Percentiles rank a stretch among this genome's conserved stretches.
phyloP scores from a whole-genome alignment of 2,329 filamentous ascomycete genomes.

The Hypoxylon sp. region DNA sequence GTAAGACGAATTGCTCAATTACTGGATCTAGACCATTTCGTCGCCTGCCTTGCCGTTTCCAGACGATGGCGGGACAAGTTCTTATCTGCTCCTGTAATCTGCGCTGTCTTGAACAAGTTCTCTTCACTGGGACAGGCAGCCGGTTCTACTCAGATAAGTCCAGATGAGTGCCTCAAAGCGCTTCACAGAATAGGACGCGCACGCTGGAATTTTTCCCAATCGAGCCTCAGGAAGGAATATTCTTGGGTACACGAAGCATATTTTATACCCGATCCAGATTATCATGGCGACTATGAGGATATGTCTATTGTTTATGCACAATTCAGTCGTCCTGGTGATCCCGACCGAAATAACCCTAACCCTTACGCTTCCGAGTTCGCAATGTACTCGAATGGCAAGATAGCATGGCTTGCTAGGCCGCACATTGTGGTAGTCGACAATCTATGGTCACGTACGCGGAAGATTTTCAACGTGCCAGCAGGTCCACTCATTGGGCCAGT shows the following conservation, averaged over 20 bases:
- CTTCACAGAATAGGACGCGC: slow-evolving; percentile 33
- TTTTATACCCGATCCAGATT: slow-evolving; percentile 36
- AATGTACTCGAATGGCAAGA: slow-evolving; percentile 45
- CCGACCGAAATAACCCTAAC: not conserved
- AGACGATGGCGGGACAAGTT: slow-evolving; percentile 48
- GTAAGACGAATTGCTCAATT: slow-evolving; percentile 37
- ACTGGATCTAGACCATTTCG: slow-evolving; percentile 39
- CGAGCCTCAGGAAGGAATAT: slow-evolving; percentile 16
- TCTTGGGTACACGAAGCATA: slow-evolving; percentile 32
- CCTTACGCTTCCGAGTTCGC: not conserved
- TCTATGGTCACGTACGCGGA: slow-evolving; percentile 43
- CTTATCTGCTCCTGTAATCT: slow-evolving; percentile 42
- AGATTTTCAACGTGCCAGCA: slow-evolving; percentile 38
- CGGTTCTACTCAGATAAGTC: slow-evolving; percentile 5
- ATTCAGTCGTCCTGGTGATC: not conserved
- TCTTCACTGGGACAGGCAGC: slow-evolving; percentile 39
- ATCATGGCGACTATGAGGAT: slow-evolving; percentile 27
- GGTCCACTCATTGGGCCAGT: slow-evolving; percentile 30
- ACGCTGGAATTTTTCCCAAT: not conserved
- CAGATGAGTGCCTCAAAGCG: slow-evolving; percentile 17
- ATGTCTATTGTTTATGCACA: slow-evolving; percentile 18
- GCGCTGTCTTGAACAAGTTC: slow-evolving; percentile 17
- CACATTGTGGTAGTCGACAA: slow-evolving; percentile 43
- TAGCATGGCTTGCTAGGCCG: slow-evolving; percentile 38
- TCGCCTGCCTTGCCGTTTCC: slow-evolving; percentile 46